Evolutionary conservation across 2,329 filamentous ascomycete genomes (phyloP), one percentile per base, ranked within the genome.

Genomic region (Graphilbum fragrans): DNA sequence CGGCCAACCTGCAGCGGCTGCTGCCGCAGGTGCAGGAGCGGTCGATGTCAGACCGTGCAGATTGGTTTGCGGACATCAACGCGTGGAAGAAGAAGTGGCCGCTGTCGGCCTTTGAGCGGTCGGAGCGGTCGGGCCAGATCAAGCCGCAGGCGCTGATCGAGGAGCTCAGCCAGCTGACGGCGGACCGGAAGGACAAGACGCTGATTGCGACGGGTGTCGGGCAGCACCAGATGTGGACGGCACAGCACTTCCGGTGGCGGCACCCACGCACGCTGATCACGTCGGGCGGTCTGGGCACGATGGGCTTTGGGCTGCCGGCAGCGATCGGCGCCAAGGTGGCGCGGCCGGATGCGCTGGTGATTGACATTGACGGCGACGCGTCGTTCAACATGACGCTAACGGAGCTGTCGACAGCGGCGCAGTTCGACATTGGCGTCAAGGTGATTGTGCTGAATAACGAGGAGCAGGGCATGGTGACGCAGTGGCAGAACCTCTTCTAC

Each of bases 381-480:
- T 95, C 88, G 4, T 96, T 98, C 70, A 86, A 86, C 72, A 96
- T 98, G 92, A 96, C 92, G 6, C 72, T 95, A 45, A 95, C 90
- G 2, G 92, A 98, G 66, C 78, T 98, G 41, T 85, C 83, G 36
- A 95, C 90, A 2, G 88, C 88, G 34, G 77, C 84, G 9, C 88
- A 98, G 65, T 96, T 96, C 70, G 85, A 92, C 66, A 95, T 96
- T 59, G 88, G 85, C 49, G 81, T 94, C 62, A 96, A 96, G 74
- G 74, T 96, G 46, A 86, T 96, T 52, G 72, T 96, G 21, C 64
- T 98, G 42, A 96, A 96, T 71, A 98, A 94, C 62, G 87, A 94
- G 62, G 87, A 96, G 64, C 90, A 95, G 65, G 90, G 90, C 41
- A 96, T 96, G 90, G 88, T 96, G 35, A 95, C 88, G 2, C 90